Base-by-base conservation (phyloP, 1,139 yeast species). In the Candida labiduridarum region DNA sequence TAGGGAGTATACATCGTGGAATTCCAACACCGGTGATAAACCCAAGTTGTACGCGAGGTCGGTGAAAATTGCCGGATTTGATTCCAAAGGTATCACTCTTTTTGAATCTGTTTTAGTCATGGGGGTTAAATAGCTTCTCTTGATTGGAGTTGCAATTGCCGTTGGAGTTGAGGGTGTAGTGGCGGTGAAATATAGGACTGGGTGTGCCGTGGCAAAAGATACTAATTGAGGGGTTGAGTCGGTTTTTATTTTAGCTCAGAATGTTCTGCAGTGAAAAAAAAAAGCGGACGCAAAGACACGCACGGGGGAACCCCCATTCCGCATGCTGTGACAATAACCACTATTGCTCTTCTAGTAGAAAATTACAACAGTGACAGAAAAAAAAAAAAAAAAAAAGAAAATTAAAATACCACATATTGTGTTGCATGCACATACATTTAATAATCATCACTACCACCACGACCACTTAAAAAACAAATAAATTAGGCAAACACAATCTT, bases 61-160 rank as follows among this genome's bases (percentile, higher is more conserved):
- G n/a, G 88, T 82, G 71, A 94, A 91, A 8, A 94, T 84, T 16
- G 79, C 86, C 0, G 99, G 99, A 59, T 91, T 90, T 12, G 96
- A 89, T 65, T 94, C 99, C 42, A 94, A 72, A 2, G 99, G 98
- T 12, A 90, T 85, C 39, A 90, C 92, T 48, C 47, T 57, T 44
- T 49, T 53, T n/a, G 51, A 45, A 31, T 53, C 56, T 18, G 35
- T 43, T 19, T 38, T 44, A 15, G 48, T 41, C 48, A 40, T 38
- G 22, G 22, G 22, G 22, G 22, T 19, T 19, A 4, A 4, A 19
- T 19, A 19, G 22, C 4, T 19, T 19, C n/a, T n/a, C n/a, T n/a
- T n/a, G n/a, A 8, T 10, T 29, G n/a, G 3, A 12, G 9, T 29
- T 29, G 11, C 11, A 29, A 29, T 29, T 29, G 11, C n/a, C 7